A percentile compares a stretch with the other conserved stretches of the same genome.
These are phyloP conservation scores for Primulina huaijiensis DNA, from an alignment of 257 asterid species.

Conservation along the genomic window DNA sequence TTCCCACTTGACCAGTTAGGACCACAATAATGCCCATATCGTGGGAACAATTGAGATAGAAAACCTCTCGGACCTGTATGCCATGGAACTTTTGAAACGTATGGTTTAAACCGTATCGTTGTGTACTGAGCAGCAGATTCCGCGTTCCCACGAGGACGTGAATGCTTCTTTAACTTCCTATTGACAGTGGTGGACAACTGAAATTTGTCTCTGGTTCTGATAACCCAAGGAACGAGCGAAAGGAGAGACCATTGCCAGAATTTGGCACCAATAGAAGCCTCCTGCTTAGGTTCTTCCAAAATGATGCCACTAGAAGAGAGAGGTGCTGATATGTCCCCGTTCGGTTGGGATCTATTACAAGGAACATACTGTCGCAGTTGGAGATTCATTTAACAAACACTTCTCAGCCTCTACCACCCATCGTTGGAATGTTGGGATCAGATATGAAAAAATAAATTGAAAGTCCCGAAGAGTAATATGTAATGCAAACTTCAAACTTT, in stretches of 20 bases:
- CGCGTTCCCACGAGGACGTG: constrained; percentile 34
- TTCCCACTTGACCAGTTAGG: constrained; percentile 98
- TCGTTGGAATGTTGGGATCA: neutral
- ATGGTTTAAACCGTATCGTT: constrained; percentile 75
- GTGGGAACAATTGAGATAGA: constrained; percentile 78
- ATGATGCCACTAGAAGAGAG: constrained; percentile 33
- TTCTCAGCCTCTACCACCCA: constrained; percentile 27
- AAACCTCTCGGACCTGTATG: constrained; percentile 86
- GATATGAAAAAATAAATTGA: neutral
- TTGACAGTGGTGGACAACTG: constrained; percentile 78
- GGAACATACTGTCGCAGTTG: constrained; percentile 46
- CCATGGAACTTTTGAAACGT: constrained; percentile 92
- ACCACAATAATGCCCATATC: constrained; percentile 93
- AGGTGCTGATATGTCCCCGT: constrained; percentile 44
- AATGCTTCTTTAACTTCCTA: constrained; percentile 52
- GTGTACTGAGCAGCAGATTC: constrained; percentile 42
- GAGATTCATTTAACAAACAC: constrained; percentile 41
- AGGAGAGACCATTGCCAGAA: constrained; percentile 53
- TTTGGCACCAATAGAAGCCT: constrained; percentile 32
- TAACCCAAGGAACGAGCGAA: constrained; percentile 62
- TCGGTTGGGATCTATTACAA: constrained; percentile 46
- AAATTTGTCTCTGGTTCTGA: constrained; percentile 41
- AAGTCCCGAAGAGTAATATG: neutral
- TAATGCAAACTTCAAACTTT: neutral
- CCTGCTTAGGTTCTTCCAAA: constrained; percentile 38